Conservation (phyloP, 768 basidiomycete species). For the Russula earlei region DNA sequence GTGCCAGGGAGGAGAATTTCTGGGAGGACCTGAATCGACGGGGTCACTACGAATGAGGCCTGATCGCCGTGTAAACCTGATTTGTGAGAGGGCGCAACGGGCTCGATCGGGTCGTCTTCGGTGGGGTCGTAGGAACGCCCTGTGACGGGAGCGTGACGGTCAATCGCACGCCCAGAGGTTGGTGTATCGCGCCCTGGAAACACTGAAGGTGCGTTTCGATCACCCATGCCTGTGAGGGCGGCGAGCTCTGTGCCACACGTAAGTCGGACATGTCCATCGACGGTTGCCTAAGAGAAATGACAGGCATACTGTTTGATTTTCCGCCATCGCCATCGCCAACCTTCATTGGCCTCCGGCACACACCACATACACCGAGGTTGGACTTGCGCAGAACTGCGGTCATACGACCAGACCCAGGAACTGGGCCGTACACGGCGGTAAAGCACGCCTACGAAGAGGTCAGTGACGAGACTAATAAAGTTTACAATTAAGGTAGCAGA, state of each 20-base stretch:
- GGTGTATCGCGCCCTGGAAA: conserved; percentile 67
- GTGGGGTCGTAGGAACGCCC: conserved; percentile 44
- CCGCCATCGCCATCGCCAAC: conserved; percentile 79
- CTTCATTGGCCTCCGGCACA: conserved; percentile 95
- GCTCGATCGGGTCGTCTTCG: conserved; percentile 81
- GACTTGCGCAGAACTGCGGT: conserved; percentile 52
- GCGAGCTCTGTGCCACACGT: conserved; percentile 65
- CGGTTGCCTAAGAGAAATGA: not conserved
- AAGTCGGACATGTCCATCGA: not conserved
- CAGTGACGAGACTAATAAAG: not conserved
- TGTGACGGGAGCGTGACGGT: conserved; percentile 18
- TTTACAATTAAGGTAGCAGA: not conserved
- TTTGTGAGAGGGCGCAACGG: conserved; percentile 36
- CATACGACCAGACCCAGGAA: conserved; percentile 47
- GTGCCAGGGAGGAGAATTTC: conserved; percentile 80
- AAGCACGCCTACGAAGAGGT: conserved; percentile 72
- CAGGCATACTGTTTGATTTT: conserved; percentile 77
- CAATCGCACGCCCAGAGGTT: conserved; percentile 29
- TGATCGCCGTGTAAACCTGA: conserved; percentile 31
- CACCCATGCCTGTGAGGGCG: conserved; percentile 83
- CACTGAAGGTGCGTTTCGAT: conserved; percentile 41
- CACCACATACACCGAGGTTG: conserved; percentile 91
- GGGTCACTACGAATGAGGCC: conserved; percentile 72
- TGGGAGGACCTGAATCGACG: conserved; percentile 86
- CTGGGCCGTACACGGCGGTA: conserved; percentile 90